Conservation (phyloP, 257 asterid genomes). For the Solanum sitiens region DNA sequence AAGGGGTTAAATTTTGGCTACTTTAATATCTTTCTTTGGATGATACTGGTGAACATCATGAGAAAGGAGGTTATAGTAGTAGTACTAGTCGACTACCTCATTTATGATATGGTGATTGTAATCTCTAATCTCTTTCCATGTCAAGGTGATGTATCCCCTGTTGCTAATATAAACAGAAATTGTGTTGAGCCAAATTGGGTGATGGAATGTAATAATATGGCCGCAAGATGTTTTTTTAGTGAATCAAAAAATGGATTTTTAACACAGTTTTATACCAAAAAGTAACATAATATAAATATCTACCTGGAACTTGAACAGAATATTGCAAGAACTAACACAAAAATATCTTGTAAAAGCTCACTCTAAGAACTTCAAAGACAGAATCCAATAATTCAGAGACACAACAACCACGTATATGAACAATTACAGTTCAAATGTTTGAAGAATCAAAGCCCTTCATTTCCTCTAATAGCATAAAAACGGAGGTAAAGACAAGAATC, state of each 20-base stretch:
- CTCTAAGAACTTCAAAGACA: neutral
- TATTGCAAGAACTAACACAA: neutral
- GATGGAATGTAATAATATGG: neutral
- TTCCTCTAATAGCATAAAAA: neutral
- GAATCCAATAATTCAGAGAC: neutral
- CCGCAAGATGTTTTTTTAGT: neutral
- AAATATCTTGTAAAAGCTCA: neutral
- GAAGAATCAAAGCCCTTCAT: neutral
- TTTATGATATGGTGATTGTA: neutral
- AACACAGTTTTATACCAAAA: neutral
- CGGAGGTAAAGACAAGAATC: neutral
- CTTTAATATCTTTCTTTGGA: neutral
- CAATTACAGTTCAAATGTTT: neutral
- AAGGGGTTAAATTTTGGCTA: neutral
- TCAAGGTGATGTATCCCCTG: neutral
- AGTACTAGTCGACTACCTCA: neutral
- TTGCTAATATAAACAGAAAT: neutral
- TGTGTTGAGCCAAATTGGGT: neutral
- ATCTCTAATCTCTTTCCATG: neutral
- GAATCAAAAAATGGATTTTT: neutral
- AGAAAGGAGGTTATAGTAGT: neutral
- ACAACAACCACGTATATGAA: neutral
- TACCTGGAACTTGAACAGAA: neutral
- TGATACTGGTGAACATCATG: neutral
- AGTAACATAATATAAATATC: neutral